Evolutionary conservation across 768 basidiomycete genomes (phyloP), one percentile per base, ranked within the genome.

Genomic region (Hygrophorus pudorinus): DNA sequence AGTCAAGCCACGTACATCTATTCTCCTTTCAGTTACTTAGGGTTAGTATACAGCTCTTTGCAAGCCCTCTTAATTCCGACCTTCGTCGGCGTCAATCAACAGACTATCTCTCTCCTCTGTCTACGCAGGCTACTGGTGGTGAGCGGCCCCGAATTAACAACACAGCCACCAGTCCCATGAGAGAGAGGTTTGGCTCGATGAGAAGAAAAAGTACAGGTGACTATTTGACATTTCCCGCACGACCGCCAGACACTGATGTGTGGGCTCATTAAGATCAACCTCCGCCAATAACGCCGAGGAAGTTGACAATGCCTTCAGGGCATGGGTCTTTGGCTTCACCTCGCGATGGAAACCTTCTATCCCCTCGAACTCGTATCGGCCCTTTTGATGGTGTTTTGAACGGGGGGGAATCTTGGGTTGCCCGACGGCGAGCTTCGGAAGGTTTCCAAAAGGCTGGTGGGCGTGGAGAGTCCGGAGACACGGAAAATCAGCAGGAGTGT

Each of bases 21-120:
- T 18, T 50, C 39, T 48, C 31, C 51, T 48, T 48, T 48, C 50
- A 39, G 41, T 54, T 60, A 42, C 59, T 63, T 42, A 61, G 37
- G 46, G 49, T 42, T 33, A 48, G 47, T 43, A 38, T 58, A 33
- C 58, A 90, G 88, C 76, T 92, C 54, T 88, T 90, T 59, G 67
- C 84, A 51, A 80, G 84, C 36, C 68, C 83, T 44, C 71, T 92
- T 53, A 92, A 92, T 66, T 90, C 90, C 47, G 86, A 90, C 55
- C 71, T 85, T 58, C 88, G 87, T 63, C 79, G 83, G 52, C 86
- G 89, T 51, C 86, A 85, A 62, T 85, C 86, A 39, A 76, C 68
- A 42, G 86, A 89, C 65, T 72, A 75, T 52, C 67, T 83, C 49
- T 78, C 78, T 11, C 71, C 81, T 18, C 63, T 81, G 44, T 65